These are phyloP conservation scores for Paracamarosporium sp. DNA, from an alignment of 2,329 filamentous ascomycete genomes.

Conservation along the genomic window DNA sequence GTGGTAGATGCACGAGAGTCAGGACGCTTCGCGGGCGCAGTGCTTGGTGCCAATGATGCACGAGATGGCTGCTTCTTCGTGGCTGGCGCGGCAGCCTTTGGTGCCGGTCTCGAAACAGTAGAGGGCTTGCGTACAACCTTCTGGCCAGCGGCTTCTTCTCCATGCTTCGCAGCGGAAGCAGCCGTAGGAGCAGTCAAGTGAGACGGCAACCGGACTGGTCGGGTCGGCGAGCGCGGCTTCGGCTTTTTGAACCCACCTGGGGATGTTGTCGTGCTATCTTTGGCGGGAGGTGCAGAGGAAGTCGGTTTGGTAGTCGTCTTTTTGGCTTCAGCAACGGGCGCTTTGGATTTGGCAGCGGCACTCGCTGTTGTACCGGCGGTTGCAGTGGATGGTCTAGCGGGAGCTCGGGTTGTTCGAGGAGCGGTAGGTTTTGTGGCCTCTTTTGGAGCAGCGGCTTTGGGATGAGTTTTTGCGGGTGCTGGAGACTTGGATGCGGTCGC, in stretches of 20 bases:
- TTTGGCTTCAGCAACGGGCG: slow-evolving; percentile 29
- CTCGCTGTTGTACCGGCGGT: slow-evolving; percentile 27
- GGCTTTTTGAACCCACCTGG: slow-evolving; percentile 47
- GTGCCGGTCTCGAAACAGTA: slow-evolving; percentile 43
- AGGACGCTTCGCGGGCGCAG: slow-evolving; percentile 55
- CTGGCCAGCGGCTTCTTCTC: slow-evolving; percentile 43
- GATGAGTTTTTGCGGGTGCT: slow-evolving; percentile 8
- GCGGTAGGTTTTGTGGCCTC: slow-evolving; percentile 28
- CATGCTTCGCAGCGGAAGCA: slow-evolving; percentile 70
- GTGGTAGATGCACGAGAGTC: slow-evolving; percentile 57
- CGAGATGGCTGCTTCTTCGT: slow-evolving; percentile 40
- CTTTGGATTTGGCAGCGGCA: slow-evolving; percentile 31
- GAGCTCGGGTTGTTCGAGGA: slow-evolving; percentile 36
- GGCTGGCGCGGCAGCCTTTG: slow-evolving; percentile 36
- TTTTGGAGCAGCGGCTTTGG: slow-evolving; percentile 29
- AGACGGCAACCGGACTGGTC: slow-evolving; percentile 69
- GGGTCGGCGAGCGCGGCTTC: slow-evolving; percentile 67
- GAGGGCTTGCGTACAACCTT: slow-evolving; percentile 50
- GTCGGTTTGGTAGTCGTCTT: slow-evolving; percentile 28
- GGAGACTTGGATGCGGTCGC: slow-evolving; percentile 26
- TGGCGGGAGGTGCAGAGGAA: slow-evolving; percentile 22
- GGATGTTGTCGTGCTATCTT: slow-evolving; percentile 27
- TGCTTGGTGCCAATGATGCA: slow-evolving; percentile 42
- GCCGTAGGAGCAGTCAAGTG: slow-evolving; percentile 74
- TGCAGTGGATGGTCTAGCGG: slow-evolving; percentile 31